Evolutionary conservation across 495 filamentous ascomycete genomes (phyloP).

Genomic region (Darksidea phi): DNA sequence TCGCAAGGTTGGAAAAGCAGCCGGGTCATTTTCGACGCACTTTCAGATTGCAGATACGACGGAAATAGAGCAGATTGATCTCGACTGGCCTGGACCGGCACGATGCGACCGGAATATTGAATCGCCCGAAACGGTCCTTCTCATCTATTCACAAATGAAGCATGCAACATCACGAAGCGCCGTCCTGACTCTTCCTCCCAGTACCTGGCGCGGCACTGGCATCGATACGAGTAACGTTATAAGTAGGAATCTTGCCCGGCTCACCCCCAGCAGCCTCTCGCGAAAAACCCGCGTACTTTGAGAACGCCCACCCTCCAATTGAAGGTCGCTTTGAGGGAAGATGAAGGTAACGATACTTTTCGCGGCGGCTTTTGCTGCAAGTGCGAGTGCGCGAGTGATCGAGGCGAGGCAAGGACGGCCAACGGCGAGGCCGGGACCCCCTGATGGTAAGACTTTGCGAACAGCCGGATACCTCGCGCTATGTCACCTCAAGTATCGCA

Average conservation of each 20-base stretch:
- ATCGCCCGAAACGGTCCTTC: conserved; percentile 17
- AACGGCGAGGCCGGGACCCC: not conserved
- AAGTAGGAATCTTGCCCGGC: conserved; percentile 20
- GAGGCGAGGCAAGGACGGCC: conserved; percentile 19
- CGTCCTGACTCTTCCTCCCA: conserved; percentile 5
- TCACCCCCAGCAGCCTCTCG: not conserved
- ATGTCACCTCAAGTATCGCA: conserved; percentile 2
- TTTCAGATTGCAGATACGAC: conserved; percentile 1
- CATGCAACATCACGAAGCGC: conserved; percentile 22
- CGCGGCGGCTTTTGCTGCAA: conserved; percentile 21
- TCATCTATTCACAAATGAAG: conserved; percentile 36
- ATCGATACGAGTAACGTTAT: conserved; percentile 11
- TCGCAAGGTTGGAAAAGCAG: conserved; percentile 12
- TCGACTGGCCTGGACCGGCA: conserved; percentile 5
- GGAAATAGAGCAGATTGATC: conserved; percentile 3
- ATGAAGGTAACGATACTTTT: conserved; percentile 25
- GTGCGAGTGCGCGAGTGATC: conserved; percentile 13
- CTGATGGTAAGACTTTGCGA: conserved; percentile 20
- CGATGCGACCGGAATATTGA: conserved; percentile 11
- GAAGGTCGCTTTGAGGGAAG: conserved; percentile 9
- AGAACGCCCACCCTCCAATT: not conserved
- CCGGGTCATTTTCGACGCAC: conserved; percentile 7
- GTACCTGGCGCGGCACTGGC: not conserved
- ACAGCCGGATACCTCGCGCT: too few species aligned
- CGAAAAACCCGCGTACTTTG: not conserved